Evolutionary conservation across 306 rosid genomes (phyloP).

Genomic region (Lotus japonicus): DNA sequence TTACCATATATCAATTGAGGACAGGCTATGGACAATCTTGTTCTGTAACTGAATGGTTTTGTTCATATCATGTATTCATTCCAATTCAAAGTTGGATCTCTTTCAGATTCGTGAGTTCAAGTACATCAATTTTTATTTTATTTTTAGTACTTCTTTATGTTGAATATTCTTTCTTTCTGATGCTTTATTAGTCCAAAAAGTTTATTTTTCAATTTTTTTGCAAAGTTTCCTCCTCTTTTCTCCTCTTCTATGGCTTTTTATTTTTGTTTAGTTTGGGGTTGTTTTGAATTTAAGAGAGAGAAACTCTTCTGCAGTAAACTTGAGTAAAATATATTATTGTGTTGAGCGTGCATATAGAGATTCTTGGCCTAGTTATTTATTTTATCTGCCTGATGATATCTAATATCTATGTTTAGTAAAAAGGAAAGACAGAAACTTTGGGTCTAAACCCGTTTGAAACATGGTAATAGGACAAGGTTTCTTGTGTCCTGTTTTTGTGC

Average conservation of each 20-base stretch:
- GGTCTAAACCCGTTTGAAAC: not conserved
- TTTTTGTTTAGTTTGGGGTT: not conserved
- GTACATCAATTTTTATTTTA: not conserved
- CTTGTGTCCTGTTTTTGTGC: slow-evolving; percentile 20
- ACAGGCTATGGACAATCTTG: too few relatives aligned
- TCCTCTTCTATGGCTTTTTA: not conserved
- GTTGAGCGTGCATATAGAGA: slow-evolving; percentile 5
- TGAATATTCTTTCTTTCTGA: not conserved
- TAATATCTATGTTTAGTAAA: slow-evolving; percentile 17
- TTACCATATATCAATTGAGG: too few relatives aligned
- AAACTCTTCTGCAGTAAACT: not conserved
- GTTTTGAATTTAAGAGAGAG: slow-evolving; percentile 5
- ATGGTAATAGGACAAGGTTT: slow-evolving; percentile 2
- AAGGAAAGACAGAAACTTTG: slow-evolving; percentile 18
- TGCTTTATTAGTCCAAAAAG: not conserved
- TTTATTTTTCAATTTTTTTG: not conserved
- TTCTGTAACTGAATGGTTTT: not conserved
- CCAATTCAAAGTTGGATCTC: slow-evolving; percentile 10
- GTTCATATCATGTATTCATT: not conserved
- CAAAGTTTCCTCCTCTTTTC: not conserved
- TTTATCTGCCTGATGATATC: slow-evolving; percentile 12
- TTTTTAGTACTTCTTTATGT: not conserved
- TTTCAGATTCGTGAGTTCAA: slow-evolving; percentile 22
- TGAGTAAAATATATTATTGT: not conserved
- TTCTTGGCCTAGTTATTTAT: slow-evolving; percentile 15